These are phyloP conservation scores for Pyrenochaeta sp. DNA, from an alignment of 2,329 filamentous ascomycete genomes.

Conservation along the genomic window DNA sequence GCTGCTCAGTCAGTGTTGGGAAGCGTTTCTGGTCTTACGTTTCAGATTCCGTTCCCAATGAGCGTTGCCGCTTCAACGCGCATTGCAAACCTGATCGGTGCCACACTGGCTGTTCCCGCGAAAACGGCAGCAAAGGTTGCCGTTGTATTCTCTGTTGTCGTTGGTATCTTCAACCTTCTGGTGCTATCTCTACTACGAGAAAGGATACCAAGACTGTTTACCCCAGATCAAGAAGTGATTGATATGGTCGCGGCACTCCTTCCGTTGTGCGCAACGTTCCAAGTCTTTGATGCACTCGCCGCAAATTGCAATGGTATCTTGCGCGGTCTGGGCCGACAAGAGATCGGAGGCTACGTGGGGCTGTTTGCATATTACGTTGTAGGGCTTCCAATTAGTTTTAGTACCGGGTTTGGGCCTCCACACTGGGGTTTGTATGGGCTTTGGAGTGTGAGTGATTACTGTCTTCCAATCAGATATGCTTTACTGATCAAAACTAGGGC, in stretches of 20 bases:
- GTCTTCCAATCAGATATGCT: neutral
- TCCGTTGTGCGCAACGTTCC: slow-evolving; percentile 85
- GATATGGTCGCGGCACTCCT: slow-evolving; percentile 73
- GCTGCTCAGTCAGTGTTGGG: slow-evolving; percentile 88
- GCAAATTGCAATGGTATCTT: slow-evolving; percentile 85
- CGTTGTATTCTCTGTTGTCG: slow-evolving; percentile 69
- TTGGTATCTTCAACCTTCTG: slow-evolving; percentile 82
- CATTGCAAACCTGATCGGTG: slow-evolving; percentile 91
- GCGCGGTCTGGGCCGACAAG: slow-evolving; percentile 85
- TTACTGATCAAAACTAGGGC: slow-evolving; percentile 39
- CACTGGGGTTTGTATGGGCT: slow-evolving; percentile 81
- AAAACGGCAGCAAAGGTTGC: slow-evolving; percentile 82
- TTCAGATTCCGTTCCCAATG: slow-evolving; percentile 91
- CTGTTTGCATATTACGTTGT: slow-evolving; percentile 86
- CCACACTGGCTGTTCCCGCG: slow-evolving; percentile 80
- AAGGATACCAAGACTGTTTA: slow-evolving; percentile 79
- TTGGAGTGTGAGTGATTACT: slow-evolving; percentile 63
- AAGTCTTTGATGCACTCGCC: slow-evolving; percentile 84
- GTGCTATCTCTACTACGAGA: slow-evolving; percentile 74
- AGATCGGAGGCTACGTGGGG: slow-evolving; percentile 89
- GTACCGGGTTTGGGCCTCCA: slow-evolving; percentile 77
- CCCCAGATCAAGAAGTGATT: slow-evolving; percentile 71
- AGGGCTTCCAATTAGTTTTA: slow-evolving; percentile 84
- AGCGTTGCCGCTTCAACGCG: slow-evolving; percentile 88
- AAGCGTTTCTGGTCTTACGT: slow-evolving; percentile 80